These are phyloP conservation scores for Cercospora citrullina DNA, from an alignment of 2,329 filamentous ascomycete genomes.

Conservation along the genomic window DNA sequence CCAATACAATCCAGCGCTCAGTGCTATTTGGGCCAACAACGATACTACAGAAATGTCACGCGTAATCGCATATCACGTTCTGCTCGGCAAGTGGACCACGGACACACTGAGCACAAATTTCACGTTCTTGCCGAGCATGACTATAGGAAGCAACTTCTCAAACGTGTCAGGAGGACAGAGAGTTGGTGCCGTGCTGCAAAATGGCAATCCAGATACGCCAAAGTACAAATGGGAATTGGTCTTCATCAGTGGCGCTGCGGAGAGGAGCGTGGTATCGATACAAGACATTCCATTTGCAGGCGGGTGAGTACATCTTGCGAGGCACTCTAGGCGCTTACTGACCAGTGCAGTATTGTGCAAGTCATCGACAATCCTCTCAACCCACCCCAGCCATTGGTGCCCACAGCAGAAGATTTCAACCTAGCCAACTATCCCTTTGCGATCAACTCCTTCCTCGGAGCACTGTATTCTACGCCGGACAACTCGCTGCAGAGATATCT, in stretches of 20 bases:
- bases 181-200: slow-evolving; percentile 43
- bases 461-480: slow-evolving; percentile 49
- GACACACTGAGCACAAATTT: slow-evolving; percentile 34
- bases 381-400: slow-evolving; percentile 48
- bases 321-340: slow-evolving; percentile 25
- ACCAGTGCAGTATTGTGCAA: slow-evolving; percentile 51
- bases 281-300: slow-evolving; percentile 36
- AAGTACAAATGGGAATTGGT: slow-evolving; percentile 36
- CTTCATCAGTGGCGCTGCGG: slow-evolving; percentile 46
- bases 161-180: slow-evolving; percentile 55
- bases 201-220: slow-evolving; percentile 9
- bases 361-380: slow-evolving; percentile 55
- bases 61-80: slow-evolving; percentile 21
- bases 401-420: slow-evolving; percentile 40
- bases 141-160: slow-evolving; percentile 46
- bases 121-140: slow-evolving; percentile 47
- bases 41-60: slow-evolving; percentile 18
- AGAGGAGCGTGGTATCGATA: slow-evolving; percentile 41
- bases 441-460: slow-evolving; percentile 50
- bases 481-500: slow-evolving; percentile 28
- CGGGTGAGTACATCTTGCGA: slow-evolving; percentile 52
- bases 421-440: slow-evolving; percentile 39
- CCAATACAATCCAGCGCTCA: slow-evolving; percentile 27
- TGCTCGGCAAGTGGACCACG: slow-evolving; percentile 21
- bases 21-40: slow-evolving; percentile 18